phyloP scores from a whole-genome alignment of 2,329 filamentous ascomycete genomes.

The Sporothrix curviconia region DNA sequence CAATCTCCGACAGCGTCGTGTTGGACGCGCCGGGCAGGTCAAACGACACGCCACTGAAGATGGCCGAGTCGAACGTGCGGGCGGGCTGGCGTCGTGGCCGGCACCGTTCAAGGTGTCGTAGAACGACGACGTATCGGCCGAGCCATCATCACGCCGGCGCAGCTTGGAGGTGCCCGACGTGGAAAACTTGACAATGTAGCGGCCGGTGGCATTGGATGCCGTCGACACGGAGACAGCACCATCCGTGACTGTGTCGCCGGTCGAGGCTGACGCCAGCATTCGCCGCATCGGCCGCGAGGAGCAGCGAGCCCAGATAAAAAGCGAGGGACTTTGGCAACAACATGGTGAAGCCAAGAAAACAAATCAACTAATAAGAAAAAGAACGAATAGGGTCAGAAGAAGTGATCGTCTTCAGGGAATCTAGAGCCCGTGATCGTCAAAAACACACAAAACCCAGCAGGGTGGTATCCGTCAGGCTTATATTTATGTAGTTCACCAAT shows the following conservation, averaged over 20 bases:
- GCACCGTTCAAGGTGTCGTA: conserved; percentile 6
- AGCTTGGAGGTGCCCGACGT: background rate
- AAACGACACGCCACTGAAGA: conserved; percentile 20
- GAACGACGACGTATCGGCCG: conserved; percentile 5
- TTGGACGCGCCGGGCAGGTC: conserved; percentile 8
- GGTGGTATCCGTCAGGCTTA: too few species aligned
- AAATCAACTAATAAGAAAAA: background rate
- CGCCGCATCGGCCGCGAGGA: background rate
- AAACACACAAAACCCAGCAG: too few species aligned
- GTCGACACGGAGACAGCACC: too few species aligned
- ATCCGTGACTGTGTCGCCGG: too few species aligned
- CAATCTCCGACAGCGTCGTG: conserved; percentile 9
- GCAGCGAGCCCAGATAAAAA: background rate
- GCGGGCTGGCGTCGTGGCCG: conserved; percentile 10
- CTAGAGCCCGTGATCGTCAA: background rate
- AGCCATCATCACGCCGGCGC: conserved; percentile 4
- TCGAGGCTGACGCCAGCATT: background rate
- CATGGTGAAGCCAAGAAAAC: background rate
- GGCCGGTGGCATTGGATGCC: too few species aligned
- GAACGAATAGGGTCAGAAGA: background rate
- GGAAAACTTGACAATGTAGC: conserved; percentile 17
- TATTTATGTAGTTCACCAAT: too few species aligned
- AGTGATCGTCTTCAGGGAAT: too few species aligned
- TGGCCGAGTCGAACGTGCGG: conserved; percentile 12
- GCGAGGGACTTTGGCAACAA: background rate